Conservation (phyloP, 1,284 basidiomycete genomes). For the Ceratobasidium sp. region DNA sequence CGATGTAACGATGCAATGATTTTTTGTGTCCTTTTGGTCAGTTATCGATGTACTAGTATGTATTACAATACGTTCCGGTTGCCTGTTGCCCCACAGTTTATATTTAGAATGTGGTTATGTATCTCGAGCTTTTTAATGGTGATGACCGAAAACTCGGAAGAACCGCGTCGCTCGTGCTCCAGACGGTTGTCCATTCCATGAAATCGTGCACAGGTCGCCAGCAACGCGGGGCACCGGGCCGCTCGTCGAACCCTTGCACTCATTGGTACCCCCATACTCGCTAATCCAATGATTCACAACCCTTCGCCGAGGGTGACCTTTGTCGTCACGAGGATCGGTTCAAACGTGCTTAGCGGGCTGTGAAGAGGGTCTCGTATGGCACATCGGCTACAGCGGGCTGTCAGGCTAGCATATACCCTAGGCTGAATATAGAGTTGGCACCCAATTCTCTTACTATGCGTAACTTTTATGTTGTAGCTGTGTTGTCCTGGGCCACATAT, state of each 20-base stretch:
- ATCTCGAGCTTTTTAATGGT: not conserved
- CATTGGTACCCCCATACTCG: not conserved
- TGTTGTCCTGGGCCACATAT: not conserved
- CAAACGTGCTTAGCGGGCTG: not conserved
- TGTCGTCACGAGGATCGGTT: not conserved
- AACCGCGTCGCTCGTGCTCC: not conserved
- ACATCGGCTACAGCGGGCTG: not conserved
- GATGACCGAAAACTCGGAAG: conserved; percentile 13
- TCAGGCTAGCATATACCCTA: conserved; percentile 5
- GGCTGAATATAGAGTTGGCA: not conserved
- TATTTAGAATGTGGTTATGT: not conserved
- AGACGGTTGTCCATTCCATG: not conserved
- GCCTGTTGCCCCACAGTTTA: not conserved
- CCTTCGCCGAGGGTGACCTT: not conserved
- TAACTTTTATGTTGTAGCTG: not conserved
- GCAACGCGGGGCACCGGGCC: conserved; percentile 3
- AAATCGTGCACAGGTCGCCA: not conserved
- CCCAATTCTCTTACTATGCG: conserved; percentile 6
- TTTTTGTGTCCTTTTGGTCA: not conserved
- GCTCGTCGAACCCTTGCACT: not conserved
- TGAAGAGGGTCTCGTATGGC: not conserved
- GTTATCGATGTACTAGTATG: conserved; percentile 1
- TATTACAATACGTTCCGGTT: not conserved
- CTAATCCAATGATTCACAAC: too few species aligned
- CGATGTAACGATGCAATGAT: conserved; percentile 33